Base-by-base conservation (phyloP, 2,329 filamentous ascomycete genomes). In the Cytospora piceicola region DNA sequence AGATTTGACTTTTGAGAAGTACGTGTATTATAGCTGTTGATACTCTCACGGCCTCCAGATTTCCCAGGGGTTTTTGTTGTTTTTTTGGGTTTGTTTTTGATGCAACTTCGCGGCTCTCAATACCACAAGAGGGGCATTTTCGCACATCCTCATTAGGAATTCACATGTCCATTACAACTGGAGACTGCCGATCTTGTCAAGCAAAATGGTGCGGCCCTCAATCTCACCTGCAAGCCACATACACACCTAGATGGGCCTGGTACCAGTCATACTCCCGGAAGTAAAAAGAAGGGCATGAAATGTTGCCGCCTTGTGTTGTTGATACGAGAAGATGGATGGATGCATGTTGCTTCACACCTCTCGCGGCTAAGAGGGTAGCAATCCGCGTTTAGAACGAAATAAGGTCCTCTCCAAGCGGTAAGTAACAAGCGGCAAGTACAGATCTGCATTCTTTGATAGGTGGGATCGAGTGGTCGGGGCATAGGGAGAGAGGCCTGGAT, bases 121-220 rank as follows among this genome's bases (percentile, higher is more conserved):
- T 52, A 66, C 64, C 24, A 36, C 56, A 15, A 64, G 62, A 42
- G 53, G 60, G 4, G 12, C 51, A 34, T 66, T 61, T n/a, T 56
- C 22, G 22, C 56, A 55, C 49, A 1, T 24, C 39, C 7, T 61
- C 51, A 52, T 61, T 32, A 66, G 46, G 3, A 24, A 36, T 34
- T 12, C 32, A 20, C 61, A 61, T 61, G 30, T 52, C 65, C 27
- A 42, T 22, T 66, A 54, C 1, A 51, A 54, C 27, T 64, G 60
- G 22, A 63, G 15, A 3, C 56, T 64, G 51, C 61, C 65, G 46
- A 67, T 56, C 27, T 64, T 67, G 52, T 67, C 61, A 27, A 60
- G 24, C 46, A 55, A 34, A 34, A 34, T 52, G 57, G 55, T 64
- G 39, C 4, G 46, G 36, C 6, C 65, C 61, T 34, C 39, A 51